Evolutionary conservation across 345 rosid species (phyloP), one percentile per base, ranked within the genome.

Genomic region (Kandelia obovata): DNA sequence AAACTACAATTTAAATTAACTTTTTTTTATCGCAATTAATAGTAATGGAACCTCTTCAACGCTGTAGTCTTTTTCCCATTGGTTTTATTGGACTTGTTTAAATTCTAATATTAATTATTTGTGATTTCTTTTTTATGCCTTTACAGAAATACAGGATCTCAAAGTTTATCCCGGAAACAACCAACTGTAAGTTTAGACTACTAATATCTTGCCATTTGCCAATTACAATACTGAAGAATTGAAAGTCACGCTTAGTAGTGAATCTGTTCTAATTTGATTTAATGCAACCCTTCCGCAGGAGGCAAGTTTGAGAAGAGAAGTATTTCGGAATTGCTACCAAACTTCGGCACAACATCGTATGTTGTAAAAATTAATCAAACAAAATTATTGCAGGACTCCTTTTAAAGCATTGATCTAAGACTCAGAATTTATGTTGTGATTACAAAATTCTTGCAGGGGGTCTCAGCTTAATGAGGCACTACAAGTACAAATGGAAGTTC

Each of bases 111-210:
- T 53, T 55, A 8, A 7, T 53, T 55, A 8, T 55, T n/a, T 58
- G 39, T 56, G 4, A 21, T 60, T 7, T 55, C 0, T 5, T 55
- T 61, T 52, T 20, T 4, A 11, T 31, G 5, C 13, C 15, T 70
- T 32, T 58, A 39, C 83, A 89, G 89, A 89, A 88, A 67, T 88
- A 86, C 79, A 85, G 88, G 79, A 83, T 82, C 60, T 81, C 83
- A 30, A 89, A 85, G 32, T 82, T 82, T 21, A 74, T 86, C 64
- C 85, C 80, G 7, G 91, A 88, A 73, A 72, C 83, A 39, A 73
- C 74, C 7, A 64, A 74, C 25, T 81, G 86, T 81, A 81, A 77
- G 88, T 75, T 15, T 6, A 5, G 16, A 61, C 7, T 39, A 35
- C 46, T 62, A 53, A 35, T 56, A 56, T 7, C n/a, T 20, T 25